Conservation (phyloP, 1,284 basidiomycete species). For the Cutaneotrichosporon spelunceum region DNA sequence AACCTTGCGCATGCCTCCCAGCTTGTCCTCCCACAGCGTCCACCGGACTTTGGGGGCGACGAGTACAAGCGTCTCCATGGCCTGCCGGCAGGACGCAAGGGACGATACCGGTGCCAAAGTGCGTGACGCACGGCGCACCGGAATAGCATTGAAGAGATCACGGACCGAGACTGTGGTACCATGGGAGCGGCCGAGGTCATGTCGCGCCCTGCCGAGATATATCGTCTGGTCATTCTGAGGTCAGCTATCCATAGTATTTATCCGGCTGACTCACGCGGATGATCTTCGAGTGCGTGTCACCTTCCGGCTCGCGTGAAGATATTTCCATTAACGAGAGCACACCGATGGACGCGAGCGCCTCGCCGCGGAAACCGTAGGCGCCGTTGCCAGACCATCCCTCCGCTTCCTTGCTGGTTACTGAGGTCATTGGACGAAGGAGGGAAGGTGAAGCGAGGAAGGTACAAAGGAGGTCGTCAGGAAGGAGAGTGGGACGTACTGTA, state of each 20-base stretch:
- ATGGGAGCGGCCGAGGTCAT: slow-evolving; percentile 62
- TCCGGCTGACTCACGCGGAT: slow-evolving; percentile 59
- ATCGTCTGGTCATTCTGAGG: slow-evolving; percentile 21
- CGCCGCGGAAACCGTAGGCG: slow-evolving; percentile 82
- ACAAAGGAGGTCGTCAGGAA: background rate
- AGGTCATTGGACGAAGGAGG: slow-evolving; percentile 9
- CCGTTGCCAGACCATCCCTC: slow-evolving; percentile 31
- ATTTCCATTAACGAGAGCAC: slow-evolving; percentile 62
- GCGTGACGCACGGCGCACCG: slow-evolving; percentile 39
- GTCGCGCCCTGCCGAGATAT: slow-evolving; percentile 18
- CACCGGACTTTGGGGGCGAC: slow-evolving; percentile 69
- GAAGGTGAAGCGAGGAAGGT: too few species aligned
- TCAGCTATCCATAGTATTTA: slow-evolving; percentile 2
- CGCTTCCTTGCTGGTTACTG: slow-evolving; percentile 24
- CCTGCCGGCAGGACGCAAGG: slow-evolving; percentile 63
- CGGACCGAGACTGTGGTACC: slow-evolving; percentile 77
- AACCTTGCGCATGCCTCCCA: slow-evolving; percentile 26
- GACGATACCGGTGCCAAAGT: slow-evolving; percentile 55
- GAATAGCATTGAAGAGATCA: slow-evolving; percentile 80
- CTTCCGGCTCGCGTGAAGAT: slow-evolving; percentile 62
- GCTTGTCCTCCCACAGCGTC: slow-evolving; percentile 59
- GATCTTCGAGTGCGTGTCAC: slow-evolving; percentile 68
- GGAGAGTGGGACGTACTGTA: slow-evolving; percentile 59
- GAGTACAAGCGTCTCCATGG: slow-evolving; percentile 68
- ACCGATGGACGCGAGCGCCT: slow-evolving; percentile 81